Base-by-base conservation (phyloP, 1,284 basidiomycete genomes). In the Ceratorhiza oryzae-sativae region DNA sequence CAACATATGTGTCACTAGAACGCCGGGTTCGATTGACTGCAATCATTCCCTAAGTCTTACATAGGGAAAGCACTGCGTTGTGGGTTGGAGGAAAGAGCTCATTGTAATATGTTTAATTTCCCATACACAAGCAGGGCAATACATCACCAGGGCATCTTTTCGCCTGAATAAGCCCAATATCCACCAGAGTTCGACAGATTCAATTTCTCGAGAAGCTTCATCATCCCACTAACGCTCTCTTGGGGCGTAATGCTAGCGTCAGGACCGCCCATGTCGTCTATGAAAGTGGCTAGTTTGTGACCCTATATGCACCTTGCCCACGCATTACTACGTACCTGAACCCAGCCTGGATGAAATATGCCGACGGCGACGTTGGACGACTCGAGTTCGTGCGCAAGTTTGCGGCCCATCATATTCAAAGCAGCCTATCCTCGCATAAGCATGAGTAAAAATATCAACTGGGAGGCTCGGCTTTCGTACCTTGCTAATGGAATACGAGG, bases 391-490 rank as follows among this genome's bases (percentile, higher is more conserved):
- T 55, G n/a, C 30, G 63, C 48, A 32, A 68, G 51, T n/a, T 68
- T 68, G 9, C 63, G 63, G 12, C 63, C 63, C 34, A 56, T 32
- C 63, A 68, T 68, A 20, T 68, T 68, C 34, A 68, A 32, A 6
- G 18, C 63, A 56, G 63, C 63, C 63, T 68, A 36, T 30, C n/a
- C 53, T 51, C 23, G 48, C 2, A 48, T 49, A n/a, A n/a, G n/a
- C n/a, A n/a, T n/a, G n/a, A n/a, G n/a, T n/a, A n/a, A n/a, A n/a
- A n/a, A n/a, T n/a, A n/a, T n/a, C n/a, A n/a, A n/a, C n/a, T n/a
- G n/a, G n/a, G n/a, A n/a, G n/a, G n/a, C n/a, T n/a, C n/a, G n/a
- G n/a, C n/a, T n/a, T n/a, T n/a, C n/a, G n/a, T n/a, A 56, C 63
- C 39, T 68, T 68, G 27, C 63, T 68, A 15, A 56, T 45, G 25